phyloP scores from a whole-genome alignment of 345 rosid genomes.

The Capsella bursapastoris region DNA sequence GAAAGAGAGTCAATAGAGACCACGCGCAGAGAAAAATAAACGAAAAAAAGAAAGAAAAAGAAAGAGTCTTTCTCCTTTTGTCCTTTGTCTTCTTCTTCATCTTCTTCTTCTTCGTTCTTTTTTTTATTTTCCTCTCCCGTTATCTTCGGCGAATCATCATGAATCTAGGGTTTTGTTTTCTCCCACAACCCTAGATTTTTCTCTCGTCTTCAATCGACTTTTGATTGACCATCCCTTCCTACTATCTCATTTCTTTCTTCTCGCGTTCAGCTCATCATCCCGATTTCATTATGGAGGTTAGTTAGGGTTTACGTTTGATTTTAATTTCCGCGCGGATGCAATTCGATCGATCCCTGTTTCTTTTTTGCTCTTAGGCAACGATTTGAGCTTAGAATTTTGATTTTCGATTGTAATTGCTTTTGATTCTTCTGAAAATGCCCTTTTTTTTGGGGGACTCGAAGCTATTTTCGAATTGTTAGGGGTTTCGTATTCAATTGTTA shows the following conservation, averaged over 20 bases:
- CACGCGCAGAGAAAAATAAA: slow-evolving; percentile 27
- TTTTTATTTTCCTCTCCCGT: slow-evolving; percentile 35
- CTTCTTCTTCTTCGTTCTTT: not conserved
- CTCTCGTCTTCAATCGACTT: slow-evolving; percentile 19
- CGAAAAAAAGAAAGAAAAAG: not conserved
- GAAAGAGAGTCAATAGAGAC: slow-evolving; percentile 37
- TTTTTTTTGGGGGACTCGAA: not conserved
- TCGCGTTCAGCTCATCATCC: slow-evolving; percentile 18
- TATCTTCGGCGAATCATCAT: slow-evolving; percentile 38
- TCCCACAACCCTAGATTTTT: slow-evolving; percentile 38
- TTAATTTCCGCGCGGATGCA: not conserved
- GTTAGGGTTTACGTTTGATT: slow-evolving; percentile 40
- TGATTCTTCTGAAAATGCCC: slow-evolving; percentile 5
- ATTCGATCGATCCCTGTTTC: not conserved
- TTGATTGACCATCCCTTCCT: not conserved
- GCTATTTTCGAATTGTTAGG: not conserved
- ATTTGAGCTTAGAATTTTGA: slow-evolving; percentile 11
- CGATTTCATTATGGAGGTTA: slow-evolving; percentile 44
- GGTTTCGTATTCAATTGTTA: slow-evolving; percentile 7
- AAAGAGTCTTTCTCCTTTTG: slow-evolving; percentile 22
- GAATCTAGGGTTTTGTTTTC: slow-evolving; percentile 45
- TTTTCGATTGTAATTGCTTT: slow-evolving; percentile 18
- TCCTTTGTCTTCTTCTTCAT: slow-evolving; percentile 15
- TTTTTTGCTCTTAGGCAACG: not conserved
- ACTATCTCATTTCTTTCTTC: not conserved